phyloP scores from a whole-genome alignment of 495 filamentous ascomycete genomes.

The Terfezia boudieri region DNA sequence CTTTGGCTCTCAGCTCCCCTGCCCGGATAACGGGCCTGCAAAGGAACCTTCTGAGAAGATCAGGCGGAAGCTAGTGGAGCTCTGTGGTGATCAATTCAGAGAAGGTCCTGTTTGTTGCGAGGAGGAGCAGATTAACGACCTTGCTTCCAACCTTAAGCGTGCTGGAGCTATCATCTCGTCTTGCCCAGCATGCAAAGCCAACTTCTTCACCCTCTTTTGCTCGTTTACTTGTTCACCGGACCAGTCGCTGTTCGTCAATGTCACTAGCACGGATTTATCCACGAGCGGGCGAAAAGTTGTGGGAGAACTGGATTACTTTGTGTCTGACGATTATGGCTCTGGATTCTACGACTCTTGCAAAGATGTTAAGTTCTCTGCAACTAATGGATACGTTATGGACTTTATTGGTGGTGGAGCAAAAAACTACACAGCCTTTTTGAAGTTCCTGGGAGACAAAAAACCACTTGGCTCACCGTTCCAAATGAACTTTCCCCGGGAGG shows the following conservation, averaged over 20 bases:
- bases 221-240: constrained; percentile 94
- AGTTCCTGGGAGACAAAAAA: constrained; percentile 83
- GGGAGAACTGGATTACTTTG: constrained; percentile 74
- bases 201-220: constrained; percentile 96
- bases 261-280: constrained; percentile 47
- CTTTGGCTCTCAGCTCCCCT: constrained; percentile 72
- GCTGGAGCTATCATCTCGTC: constrained; percentile 71
- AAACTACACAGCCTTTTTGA: constrained; percentile 62
- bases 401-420: constrained; percentile 91
- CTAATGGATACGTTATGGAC: constrained; percentile 76
- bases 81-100: constrained; percentile 74
- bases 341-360: constrained; percentile 96
- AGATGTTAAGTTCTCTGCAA: constrained; percentile 89
- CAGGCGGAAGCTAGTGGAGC: constrained; percentile 50
- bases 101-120: constrained; percentile 66
- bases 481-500: constrained; percentile 62
- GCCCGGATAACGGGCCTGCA: constrained; percentile 77
- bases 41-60: constrained; percentile 43
- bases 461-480: constrained; percentile 82
- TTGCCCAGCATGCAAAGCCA: constrained; percentile 87
- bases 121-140: constrained; percentile 57
- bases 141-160: constrained; percentile 62
- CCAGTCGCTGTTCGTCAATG: constrained; percentile 86
- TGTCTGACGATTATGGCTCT: constrained; percentile 62
- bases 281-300: constrained; percentile 49